Evolutionary conservation across 108 stramenopile genomes (phyloP).

Genomic region (Asterionellopsis glacialis): DNA sequence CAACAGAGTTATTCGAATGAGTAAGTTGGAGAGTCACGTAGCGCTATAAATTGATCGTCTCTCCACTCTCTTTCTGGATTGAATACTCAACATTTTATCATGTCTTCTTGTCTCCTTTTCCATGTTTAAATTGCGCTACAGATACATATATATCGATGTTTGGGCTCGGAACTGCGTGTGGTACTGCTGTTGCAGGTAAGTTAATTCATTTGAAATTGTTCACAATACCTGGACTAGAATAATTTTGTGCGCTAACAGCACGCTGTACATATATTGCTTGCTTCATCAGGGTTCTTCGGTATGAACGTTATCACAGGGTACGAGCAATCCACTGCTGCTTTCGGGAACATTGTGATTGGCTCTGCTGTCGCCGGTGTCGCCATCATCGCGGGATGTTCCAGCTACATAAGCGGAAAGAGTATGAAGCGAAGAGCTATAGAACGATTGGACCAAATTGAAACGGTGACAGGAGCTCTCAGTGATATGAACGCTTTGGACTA

Average conservation of each 20-base stretch:
- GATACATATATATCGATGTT: slow-evolving; percentile 69
- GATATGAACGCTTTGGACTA: slow-evolving; percentile 59
- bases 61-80: no score
- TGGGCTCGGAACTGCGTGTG: slow-evolving; percentile 51
- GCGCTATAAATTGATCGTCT: no score
- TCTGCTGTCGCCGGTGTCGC: slow-evolving; percentile 10
- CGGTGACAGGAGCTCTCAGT: slow-evolving; percentile 39
- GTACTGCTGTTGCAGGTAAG: slow-evolving; percentile 54
- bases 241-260: no score
- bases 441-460: slow-evolving; percentile 48
- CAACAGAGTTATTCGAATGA: slow-evolving; percentile 84
- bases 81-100: no score
- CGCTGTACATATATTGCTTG: no score
- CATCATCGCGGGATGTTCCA: slow-evolving; percentile 23
- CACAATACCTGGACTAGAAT: no score
- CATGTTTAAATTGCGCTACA: no score
- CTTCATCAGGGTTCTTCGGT: slow-evolving; percentile 63
- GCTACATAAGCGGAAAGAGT: slow-evolving; percentile 31
- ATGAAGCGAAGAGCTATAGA: slow-evolving; percentile 36
- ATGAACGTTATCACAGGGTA: slow-evolving; percentile 85
- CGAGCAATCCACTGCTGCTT: slow-evolving; percentile 57
- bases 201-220: no score
- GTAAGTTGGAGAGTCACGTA: no score
- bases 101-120: no score
- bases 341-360: slow-evolving; percentile 37